Conservation (phyloP, 192 early-diverging fungal genomes). For the Coemansia erecta region DNA sequence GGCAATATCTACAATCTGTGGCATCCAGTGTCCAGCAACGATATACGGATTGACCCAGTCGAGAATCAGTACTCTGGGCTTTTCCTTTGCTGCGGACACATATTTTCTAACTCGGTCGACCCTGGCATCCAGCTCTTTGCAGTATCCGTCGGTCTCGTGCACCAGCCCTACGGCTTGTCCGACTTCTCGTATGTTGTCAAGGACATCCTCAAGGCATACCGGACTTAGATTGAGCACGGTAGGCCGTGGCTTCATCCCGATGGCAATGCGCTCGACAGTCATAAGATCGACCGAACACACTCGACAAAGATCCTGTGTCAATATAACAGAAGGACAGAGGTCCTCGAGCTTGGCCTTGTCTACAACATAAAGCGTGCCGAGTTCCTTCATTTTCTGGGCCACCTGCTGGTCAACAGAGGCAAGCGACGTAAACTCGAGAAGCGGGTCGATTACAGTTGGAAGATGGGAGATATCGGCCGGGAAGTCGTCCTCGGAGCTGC, state of each 20-base stretch:
- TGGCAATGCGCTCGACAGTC: slow-evolving; percentile 54
- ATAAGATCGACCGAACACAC: slow-evolving; percentile 59
- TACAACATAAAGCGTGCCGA: slow-evolving; percentile 54
- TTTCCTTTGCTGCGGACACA: not conserved
- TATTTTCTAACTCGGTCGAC: not conserved
- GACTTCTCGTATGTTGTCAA: slow-evolving; percentile 49
- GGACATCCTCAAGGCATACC: slow-evolving; percentile 45
- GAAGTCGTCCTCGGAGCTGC: slow-evolving; percentile 19
- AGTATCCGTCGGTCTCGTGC: slow-evolving; percentile 7
- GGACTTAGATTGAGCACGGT: slow-evolving; percentile 57
- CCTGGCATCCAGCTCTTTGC: not conserved
- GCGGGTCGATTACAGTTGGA: slow-evolving; percentile 14
- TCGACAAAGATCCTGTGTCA: slow-evolving; percentile 55
- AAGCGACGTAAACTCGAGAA: slow-evolving; percentile 9
- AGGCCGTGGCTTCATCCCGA: slow-evolving; percentile 46
- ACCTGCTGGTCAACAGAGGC: slow-evolving; percentile 54
- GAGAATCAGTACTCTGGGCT: slow-evolving; percentile 39
- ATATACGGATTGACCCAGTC: slow-evolving; percentile 60
- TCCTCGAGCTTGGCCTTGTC: slow-evolving; percentile 32
- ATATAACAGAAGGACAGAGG: slow-evolving; percentile 50
- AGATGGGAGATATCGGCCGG: slow-evolving; percentile 10
- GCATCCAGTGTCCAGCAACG: slow-evolving; percentile 54
- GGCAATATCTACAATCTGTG: slow-evolving; percentile 56
- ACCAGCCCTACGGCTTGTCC: slow-evolving; percentile 41
- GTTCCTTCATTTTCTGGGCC: slow-evolving; percentile 27